Evolutionary conservation across 805 yeast genomes (phyloP), one percentile per base, ranked within the genome.

Genomic region (Lachancea dasiensis): DNA sequence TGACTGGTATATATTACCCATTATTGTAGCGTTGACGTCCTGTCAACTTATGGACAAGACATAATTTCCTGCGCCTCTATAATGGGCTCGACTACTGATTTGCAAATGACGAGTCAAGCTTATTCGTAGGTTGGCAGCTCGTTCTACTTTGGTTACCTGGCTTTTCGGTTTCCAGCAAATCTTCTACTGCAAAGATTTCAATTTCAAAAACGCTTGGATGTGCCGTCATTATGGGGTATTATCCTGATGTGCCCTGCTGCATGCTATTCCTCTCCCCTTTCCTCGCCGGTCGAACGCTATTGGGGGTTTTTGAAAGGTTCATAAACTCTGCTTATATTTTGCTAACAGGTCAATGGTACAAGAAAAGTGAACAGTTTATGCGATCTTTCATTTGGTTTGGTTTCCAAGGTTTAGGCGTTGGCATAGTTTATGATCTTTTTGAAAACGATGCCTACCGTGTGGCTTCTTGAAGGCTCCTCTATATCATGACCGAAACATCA

Each of bases 401-500:
- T 3, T 48, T 48, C 33, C 57, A 67, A 20, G 75, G 75, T 6
- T 46, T 70, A 5, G 77, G 77, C 11, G 67, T 67, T 11, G 63
- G 64, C 9, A 69, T 73, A 35, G 73, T 77, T 1, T 73, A 71
- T 46, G 76, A 73, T 2, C 47, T 69, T 32, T 53, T 63, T 41
- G 6, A 7, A 11, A 35, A 34, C 24, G 10, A 22, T 1, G 56
- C 68, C 49, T 38, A 56, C 15, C 39, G 60, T 23, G 49, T 72
- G 4, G 61, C 49, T 3, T 56, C 79, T 3, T 83, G 89, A 89
- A 76, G 72, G 50, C 53, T 75, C 9, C 54, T 79, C 3, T 82
- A 70, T 52, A 60, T 82, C 31, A 64, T 79, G 21, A 69, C 73
- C 27, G 94, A 92, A 10, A 66, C 6, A 65, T 75, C 39, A 79